Evolutionary conservation across 1,284 basidiomycete genomes (phyloP), one percentile per base, ranked within the genome.

Genomic region (Tausonia pullulans): DNA sequence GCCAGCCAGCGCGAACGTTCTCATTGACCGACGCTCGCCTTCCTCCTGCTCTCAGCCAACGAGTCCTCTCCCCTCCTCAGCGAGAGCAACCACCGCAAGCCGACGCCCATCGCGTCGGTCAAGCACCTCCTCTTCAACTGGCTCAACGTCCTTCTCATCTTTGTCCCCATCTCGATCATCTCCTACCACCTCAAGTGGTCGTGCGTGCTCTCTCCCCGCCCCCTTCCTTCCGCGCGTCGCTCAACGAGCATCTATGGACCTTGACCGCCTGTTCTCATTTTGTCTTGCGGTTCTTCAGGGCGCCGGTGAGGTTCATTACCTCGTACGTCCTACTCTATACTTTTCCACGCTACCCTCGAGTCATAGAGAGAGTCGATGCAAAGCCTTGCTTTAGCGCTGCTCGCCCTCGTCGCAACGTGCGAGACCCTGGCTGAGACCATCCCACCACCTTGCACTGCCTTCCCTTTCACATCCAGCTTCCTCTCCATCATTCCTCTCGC

Each of bases 91-190:
- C 16, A 27, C n/a, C 56, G 39, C 11, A 59, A 52, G 46, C 53
- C 55, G 1, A 27, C 53, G 11, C 64, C 64, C 7, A 10, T 80
- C 8, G 70, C 77, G 52, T 90, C 88, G 3, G 81, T 84, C 71
- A 79, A 77, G 68, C 85, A 81, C 76, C 85, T 92, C 71, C 80
- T 89, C 65, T 81, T 82, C 62, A 84, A 83, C 14, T 93, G 84
- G 78, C 72, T 89, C 72, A 94, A 93, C 74, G 57, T 90, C 57
- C 79, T 93, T 58, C 83, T 93, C 60, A 70, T 92, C 60, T 87
- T 86, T 68, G 81, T 90, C 8, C 88, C 89, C 52, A 76, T 94
- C 69, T 82, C 83, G 67, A 76, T 85, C 57, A 65, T 85, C 27
- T 80, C 88, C 49, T 82, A 87, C 73, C 76, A 80, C 68, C 70